Evolutionary conservation across 768 basidiomycete species (phyloP).

Genomic region (Agaricus sinodeliciosus): DNA sequence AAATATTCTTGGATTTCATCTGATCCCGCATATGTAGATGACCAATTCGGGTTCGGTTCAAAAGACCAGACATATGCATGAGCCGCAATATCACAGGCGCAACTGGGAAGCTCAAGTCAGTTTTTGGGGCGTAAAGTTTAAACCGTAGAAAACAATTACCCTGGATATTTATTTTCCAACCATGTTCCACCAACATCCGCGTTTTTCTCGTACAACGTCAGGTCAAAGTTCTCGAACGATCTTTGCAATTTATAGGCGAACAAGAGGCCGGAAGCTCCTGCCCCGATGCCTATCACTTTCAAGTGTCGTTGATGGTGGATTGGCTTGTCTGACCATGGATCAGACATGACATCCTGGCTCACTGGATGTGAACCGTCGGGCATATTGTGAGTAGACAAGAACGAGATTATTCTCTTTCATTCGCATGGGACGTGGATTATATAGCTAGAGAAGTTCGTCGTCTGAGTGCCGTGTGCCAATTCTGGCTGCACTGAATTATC

Average conservation of each 20-base stretch:
- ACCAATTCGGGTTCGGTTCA: slow-evolving; percentile 27
- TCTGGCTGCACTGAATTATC: too few species aligned
- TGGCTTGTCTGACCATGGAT: slow-evolving; percentile 14
- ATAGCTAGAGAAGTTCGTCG: too few species aligned
- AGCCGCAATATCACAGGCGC: slow-evolving; percentile 26
- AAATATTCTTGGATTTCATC: slow-evolving; percentile 26
- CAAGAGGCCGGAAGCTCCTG: slow-evolving; percentile 29
- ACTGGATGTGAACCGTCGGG: background rate
- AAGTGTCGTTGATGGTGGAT: slow-evolving; percentile 22
- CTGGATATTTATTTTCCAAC: slow-evolving; percentile 30
- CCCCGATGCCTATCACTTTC: slow-evolving; percentile 26
- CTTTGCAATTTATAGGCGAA: slow-evolving; percentile 29
- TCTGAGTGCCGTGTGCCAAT: too few species aligned
- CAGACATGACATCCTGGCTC: background rate
- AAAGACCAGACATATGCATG: slow-evolving; percentile 28
- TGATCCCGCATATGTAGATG: slow-evolving; percentile 23
- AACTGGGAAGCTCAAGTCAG: slow-evolving; percentile 11
- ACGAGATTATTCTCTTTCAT: too few species aligned
- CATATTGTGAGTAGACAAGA: background rate
- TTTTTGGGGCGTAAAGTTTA: background rate
- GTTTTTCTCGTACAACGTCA: slow-evolving; percentile 29
- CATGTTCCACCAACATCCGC: slow-evolving; percentile 22
- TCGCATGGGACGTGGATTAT: too few species aligned
- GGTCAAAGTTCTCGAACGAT: slow-evolving; percentile 25
- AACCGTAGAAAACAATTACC: slow-evolving; percentile 14